phyloP scores from a whole-genome alignment of 2,329 filamentous ascomycete species.

The Cladosporium colombiae region DNA sequence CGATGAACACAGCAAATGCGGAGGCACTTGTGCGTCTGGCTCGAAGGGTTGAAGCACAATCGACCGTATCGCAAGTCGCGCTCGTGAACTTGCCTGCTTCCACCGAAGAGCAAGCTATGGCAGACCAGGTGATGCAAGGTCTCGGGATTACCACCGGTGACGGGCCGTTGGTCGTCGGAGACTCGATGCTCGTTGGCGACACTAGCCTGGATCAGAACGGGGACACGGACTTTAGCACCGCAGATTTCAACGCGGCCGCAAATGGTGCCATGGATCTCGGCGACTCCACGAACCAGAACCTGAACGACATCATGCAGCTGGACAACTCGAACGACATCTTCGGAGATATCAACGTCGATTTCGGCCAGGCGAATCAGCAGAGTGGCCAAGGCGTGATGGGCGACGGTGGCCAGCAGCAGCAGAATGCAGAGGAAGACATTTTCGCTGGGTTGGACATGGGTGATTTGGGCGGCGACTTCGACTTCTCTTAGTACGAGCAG shows the following conservation, averaged over 20 bases:
- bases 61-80: conserved; percentile 64
- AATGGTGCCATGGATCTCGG: conserved; percentile 28
- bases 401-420: conserved; percentile 28
- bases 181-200: conserved; percentile 10
- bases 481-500: conserved; percentile 27
- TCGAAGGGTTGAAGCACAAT: conserved; percentile 37
- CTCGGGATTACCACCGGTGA: conserved; percentile 30
- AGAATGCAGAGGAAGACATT: conserved; percentile 42
- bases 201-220: conserved; percentile 17
- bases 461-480: conserved; percentile 35
- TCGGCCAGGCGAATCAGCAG: conserved; percentile 22
- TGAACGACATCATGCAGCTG: conserved; percentile 27
- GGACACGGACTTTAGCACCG: conserved; percentile 22
- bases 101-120: conserved; percentile 28
- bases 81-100: conserved; percentile 30
- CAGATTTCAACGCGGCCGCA: conserved; percentile 25
- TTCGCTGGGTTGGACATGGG: conserved; percentile 46
- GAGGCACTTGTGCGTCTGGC: conserved; percentile 42
- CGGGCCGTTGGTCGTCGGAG: background rate
- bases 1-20: conserved; percentile 38
- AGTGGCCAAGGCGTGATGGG: conserved; percentile 25
- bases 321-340: conserved; percentile 27
- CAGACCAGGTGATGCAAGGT: conserved; percentile 39
- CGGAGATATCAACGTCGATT: conserved; percentile 35
- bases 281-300: conserved; percentile 25